Base-by-base conservation (phyloP, 257 asterid genomes). In the Penstemon davidsonii region DNA sequence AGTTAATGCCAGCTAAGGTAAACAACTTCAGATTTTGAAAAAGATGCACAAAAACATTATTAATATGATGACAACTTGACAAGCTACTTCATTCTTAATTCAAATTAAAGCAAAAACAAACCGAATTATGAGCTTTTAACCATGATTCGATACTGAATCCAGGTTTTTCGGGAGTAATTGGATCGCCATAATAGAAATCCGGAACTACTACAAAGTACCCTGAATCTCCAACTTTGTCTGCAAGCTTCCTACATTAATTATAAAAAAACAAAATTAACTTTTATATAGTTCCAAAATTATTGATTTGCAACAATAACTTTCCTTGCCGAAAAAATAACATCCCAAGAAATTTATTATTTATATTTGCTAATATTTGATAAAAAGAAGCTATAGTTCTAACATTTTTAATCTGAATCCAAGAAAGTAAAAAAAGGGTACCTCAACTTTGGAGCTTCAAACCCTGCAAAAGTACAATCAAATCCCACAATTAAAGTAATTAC, bases 151-250 rank as follows among this genome's bases (percentile, higher is more conserved):
- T 0, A 68, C 49, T 55, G 44, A 45, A 44, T 15, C 68, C 40
- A 50, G 77, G 70, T 62, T 78, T 78, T 15, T 80, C 81, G 1
- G 39, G 79, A 67, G 55, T 52, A 43, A 57, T 52, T 4, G 95
- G 91, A 79, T 85, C 93, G 9, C 96, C 95, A 41, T 79, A 68
- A 75, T 72, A 85, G 80, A 87, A 80, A 80, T 89, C 96, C 7
- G 96, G 96, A 84, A 78, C 93, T 69, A 84, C 84, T 5, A 82
- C 93, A 4, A 79, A 79, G 75, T 56, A 85, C 18, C 95, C 93
- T 33, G 76, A 66, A 50, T 81, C 84, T 73, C 91, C 89, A 69
- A 84, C 75, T 76, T 80, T 84, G 69, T 85, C 91, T 3, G 95
- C 93, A 43, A 89, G 77, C 76, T 78, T 88, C 86, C 95, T 89